A percentile compares a stretch with the other conserved stretches of the same genome.
phyloP scores from a whole-genome alignment of 2,329 filamentous ascomycete species.

The Arthrocladium fulminans region DNA sequence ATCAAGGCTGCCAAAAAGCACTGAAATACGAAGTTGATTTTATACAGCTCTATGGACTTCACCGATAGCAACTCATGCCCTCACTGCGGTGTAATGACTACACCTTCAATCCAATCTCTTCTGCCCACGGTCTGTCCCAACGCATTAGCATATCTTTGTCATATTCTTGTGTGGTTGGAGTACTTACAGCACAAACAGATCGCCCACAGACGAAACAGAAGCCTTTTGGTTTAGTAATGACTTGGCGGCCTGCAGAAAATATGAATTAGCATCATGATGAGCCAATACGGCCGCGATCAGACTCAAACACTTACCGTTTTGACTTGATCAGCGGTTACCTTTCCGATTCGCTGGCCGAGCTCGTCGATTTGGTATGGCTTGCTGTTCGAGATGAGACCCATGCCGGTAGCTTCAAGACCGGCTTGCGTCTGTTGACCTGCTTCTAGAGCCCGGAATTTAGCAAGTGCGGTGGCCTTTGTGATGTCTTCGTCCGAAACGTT shows the following conservation, averaged over 20 bases:
- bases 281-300: background rate
- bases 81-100: slow-evolving; percentile 43
- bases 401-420: slow-evolving; percentile 74
- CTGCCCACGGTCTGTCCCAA: slow-evolving; percentile 62
- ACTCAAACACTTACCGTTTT: slow-evolving; percentile 59
- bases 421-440: slow-evolving; percentile 67
- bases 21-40: slow-evolving; percentile 2
- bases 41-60: slow-evolving; percentile 10
- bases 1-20: background rate
- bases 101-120: slow-evolving; percentile 89
- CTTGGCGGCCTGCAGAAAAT: slow-evolving; percentile 63
- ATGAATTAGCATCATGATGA: slow-evolving; percentile 2
- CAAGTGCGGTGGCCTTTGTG: slow-evolving; percentile 81
- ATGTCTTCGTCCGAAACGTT: slow-evolving; percentile 74
- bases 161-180: background rate
- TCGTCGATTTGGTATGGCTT: slow-evolving; percentile 77
- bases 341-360: slow-evolving; percentile 67
- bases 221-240: slow-evolving; percentile 80
- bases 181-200: slow-evolving; percentile 64
- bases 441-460: slow-evolving; percentile 86
- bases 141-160: background rate
- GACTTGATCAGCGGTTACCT: slow-evolving; percentile 73
- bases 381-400: slow-evolving; percentile 70
- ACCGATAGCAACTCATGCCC: background rate
- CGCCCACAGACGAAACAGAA: slow-evolving; percentile 79